Percentiles rank a stretch among this genome's conserved stretches.
Evolutionary conservation across 352 stramenopile species (phyloP).

Genomic region (Saprolegnia diclina): DNA sequence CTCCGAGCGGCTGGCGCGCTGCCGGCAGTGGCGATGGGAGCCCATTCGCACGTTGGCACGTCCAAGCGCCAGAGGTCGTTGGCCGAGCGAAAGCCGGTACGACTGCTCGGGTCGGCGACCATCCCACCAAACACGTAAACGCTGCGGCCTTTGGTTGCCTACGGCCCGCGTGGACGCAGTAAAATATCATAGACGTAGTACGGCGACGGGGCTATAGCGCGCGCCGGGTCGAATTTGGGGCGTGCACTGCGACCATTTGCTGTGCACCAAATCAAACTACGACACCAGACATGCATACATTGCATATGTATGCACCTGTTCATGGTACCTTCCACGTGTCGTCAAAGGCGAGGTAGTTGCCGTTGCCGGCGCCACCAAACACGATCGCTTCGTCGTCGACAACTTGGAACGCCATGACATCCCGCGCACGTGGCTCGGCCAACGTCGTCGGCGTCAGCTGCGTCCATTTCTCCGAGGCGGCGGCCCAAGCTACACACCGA

Average conservation of each 20-base stretch:
- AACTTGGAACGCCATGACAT: slow-evolving; percentile 7
- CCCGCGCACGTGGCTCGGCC: not conserved
- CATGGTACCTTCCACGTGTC: slow-evolving; percentile 20
- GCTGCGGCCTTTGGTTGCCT: not conserved
- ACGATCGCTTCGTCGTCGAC: slow-evolving; percentile 9
- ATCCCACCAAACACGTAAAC: slow-evolving; percentile 22
- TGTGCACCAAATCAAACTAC: slow-evolving; percentile 20
- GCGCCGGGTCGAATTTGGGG: not conserved
- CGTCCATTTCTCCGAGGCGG: not conserved
- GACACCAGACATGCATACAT: not conserved
- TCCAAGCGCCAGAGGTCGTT: slow-evolving; percentile 14
- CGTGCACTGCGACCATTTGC: not conserved
- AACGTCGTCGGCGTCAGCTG: not conserved
- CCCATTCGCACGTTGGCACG: not conserved
- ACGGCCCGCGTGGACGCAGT: not conserved
- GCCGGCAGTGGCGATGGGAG: not conserved
- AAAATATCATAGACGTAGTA: not conserved
- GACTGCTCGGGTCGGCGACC: not conserved
- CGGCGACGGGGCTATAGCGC: slow-evolving; percentile 12
- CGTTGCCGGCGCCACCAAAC: slow-evolving; percentile 3
- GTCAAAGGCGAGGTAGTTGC: slow-evolving; percentile 2
- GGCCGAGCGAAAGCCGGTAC: not conserved
- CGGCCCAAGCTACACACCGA: no score
- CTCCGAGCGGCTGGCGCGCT: not conserved
- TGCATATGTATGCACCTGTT: no score